These are phyloP conservation scores for Cucumis hystrix DNA, from an alignment of 306 rosid species.

Conservation along the genomic window DNA sequence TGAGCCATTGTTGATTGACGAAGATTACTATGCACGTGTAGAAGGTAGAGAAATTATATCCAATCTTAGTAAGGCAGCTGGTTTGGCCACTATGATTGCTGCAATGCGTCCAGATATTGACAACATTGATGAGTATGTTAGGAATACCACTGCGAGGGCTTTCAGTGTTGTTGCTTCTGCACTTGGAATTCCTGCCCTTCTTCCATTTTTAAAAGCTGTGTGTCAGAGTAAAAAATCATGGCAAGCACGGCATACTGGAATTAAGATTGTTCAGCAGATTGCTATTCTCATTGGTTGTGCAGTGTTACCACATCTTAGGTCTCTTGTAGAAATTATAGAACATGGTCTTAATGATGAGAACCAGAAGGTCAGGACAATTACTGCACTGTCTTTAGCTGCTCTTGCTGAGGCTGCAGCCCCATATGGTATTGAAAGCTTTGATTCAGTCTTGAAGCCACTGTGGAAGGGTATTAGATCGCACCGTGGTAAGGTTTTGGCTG, in stretches of 20 bases:
- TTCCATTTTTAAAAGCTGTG: constrained; percentile 88
- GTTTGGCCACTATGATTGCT: constrained; percentile 96
- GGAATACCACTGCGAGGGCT: constrained; percentile 92
- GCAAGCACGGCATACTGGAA: constrained; percentile 96
- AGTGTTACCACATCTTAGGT: constrained; percentile 77
- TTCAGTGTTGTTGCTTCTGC: constrained; percentile 97
- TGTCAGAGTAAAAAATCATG: constrained; percentile 98
- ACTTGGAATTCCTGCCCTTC: constrained; percentile 82
- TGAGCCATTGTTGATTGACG: constrained; percentile 90
- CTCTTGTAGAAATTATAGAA: constrained; percentile 84
- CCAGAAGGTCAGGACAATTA: constrained; percentile 90
- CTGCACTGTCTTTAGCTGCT: constrained; percentile 89
- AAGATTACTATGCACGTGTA: constrained; percentile 94
- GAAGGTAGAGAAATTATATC: constrained; percentile 93
- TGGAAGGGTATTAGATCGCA: constrained; percentile 98
- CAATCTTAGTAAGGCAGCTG: constrained; percentile 96
- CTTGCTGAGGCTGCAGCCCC: constrained; percentile 98
- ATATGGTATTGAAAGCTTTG: constrained; percentile 93
- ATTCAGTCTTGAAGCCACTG: constrained; percentile 78
- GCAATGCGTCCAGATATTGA: constrained; percentile 99
- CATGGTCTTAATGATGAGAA: constrained; percentile 89
- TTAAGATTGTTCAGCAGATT: constrained; percentile 96
- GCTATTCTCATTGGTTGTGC: constrained; percentile 95
- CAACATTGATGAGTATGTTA: constrained; percentile 84
- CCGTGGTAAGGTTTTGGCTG: constrained; percentile 93